phyloP scores from a whole-genome alignment of 108 stramenopile species.

The Cyclostephanos tholiformis region DNA sequence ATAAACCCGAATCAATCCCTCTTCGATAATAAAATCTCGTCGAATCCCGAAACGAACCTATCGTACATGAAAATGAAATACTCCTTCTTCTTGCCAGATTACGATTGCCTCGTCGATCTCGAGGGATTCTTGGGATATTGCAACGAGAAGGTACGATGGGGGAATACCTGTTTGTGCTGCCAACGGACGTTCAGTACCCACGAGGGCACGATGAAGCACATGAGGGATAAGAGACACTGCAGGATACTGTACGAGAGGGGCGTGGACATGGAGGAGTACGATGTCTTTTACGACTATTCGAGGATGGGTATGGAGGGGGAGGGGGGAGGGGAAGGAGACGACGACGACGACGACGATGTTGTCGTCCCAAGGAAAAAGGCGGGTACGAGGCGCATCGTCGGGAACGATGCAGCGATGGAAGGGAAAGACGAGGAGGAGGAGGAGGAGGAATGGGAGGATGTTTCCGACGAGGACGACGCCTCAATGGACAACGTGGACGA shows the following conservation, averaged over 20 bases:
- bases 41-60: slow-evolving; percentile 64
- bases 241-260: slow-evolving; percentile 90
- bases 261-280: slow-evolving; percentile 92
- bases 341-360: slow-evolving; percentile 44
- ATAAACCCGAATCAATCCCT: slow-evolving; percentile 86
- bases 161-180: slow-evolving; percentile 92
- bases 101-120: slow-evolving; percentile 82
- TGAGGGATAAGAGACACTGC: slow-evolving; percentile 84
- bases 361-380: slow-evolving; percentile 42
- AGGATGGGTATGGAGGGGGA: slow-evolving; percentile 39
- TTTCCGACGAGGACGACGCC: slow-evolving; percentile 47
- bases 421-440: slow-evolving; percentile 52
- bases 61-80: slow-evolving; percentile 71
- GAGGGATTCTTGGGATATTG: slow-evolving; percentile 88
- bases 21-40: slow-evolving; percentile 76
- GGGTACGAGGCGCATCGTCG: not conserved
- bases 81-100: slow-evolving; percentile 94
- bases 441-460: slow-evolving; percentile 66
- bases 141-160: slow-evolving; percentile 94
- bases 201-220: slow-evolving; percentile 82
- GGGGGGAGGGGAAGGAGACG: not conserved
- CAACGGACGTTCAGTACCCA: slow-evolving; percentile 71
- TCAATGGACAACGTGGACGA: slow-evolving; percentile 33
- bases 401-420: slow-evolving; percentile 20
- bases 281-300: slow-evolving; percentile 95